Base-by-base conservation (phyloP, 148 eudicot genomes). In the Vaccinium myrtillus region DNA sequence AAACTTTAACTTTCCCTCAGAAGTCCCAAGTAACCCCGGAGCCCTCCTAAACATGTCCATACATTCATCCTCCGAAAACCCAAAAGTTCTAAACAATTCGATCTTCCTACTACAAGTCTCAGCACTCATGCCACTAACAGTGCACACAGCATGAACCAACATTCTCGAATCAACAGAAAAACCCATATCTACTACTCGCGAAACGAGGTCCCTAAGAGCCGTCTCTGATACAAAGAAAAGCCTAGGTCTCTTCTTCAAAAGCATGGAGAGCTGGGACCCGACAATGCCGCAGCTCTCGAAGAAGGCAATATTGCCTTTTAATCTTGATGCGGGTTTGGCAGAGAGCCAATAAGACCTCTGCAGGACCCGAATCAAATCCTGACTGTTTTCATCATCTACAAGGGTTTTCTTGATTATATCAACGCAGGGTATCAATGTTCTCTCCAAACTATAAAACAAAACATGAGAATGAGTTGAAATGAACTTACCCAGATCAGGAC, bases 81-180 rank as follows among this genome's bases (percentile, higher is more conserved):
- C 88, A 59, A 86, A 83, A 63, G 75, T 70, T 56, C 15, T 48
- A 77, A 88, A 16, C 86, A 88, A 77, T 25, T 81, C 76, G 30
- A 70, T 78, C 71, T 88, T 88, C 55, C 83, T 83, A 23, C 16
- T 77, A 23, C 83, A 59, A 74, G 82, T 86, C 59, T 86, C 86
- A 53, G 4, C 19, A 32, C 73, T 86, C 81, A 86, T 25, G 49
- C 80, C 63, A 81, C 81, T 75, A 25, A 86, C 32, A 4, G 84
- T 82, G 19, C 54, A 11, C 11, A 88, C 8, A 59, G 82, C 88
- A 76, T 88, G 73, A 76, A 85, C 80, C n/a, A 88, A 81, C 88
- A 86, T 86, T 19, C 78, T 67, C 0, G 90, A 88, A 56, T 81
- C 75, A 25, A 77, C 15, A 1, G 79, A 48, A 74, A 83, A 77